Percentiles rank a stretch among this genome's conserved stretches.
phyloP scores from a whole-genome alignment of 768 basidiomycete species.

The Psilocybe cubensis region DNA sequence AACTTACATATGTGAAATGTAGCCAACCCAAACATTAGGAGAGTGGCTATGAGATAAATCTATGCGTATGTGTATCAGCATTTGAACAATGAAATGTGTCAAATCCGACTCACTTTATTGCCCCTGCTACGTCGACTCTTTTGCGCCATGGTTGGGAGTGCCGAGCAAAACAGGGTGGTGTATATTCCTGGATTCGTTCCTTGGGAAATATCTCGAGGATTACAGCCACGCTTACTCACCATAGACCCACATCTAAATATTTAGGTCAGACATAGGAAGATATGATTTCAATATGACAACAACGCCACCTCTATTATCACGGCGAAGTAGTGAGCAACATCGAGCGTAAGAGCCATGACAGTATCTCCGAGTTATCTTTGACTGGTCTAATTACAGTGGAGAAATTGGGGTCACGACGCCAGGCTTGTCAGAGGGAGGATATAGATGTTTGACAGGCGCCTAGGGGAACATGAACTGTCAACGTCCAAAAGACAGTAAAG shows the following conservation, averaged over 20 bases:
- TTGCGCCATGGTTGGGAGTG: neutral
- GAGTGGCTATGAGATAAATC: conserved; percentile 25
- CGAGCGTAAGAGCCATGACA: neutral
- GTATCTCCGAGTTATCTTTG: neutral
- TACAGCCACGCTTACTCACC: neutral
- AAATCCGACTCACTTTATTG: neutral
- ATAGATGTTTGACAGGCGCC: too few relatives aligned
- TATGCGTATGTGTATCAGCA: neutral
- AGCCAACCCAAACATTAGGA: conserved; percentile 27
- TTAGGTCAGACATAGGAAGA: neutral
- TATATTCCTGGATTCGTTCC: neutral
- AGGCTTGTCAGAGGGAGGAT: too few relatives aligned
- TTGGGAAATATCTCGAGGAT: neutral
- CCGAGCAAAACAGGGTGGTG: neutral
- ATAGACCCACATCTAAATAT: neutral
- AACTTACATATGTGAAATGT: conserved; percentile 27
- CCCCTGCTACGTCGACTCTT: neutral
- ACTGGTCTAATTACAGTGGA: too few relatives aligned
- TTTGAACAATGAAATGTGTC: neutral
- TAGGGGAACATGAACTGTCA: too few relatives aligned
- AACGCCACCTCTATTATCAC: neutral
- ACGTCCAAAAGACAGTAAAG: too few relatives aligned
- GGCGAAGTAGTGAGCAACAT: neutral
- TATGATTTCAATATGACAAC: neutral
- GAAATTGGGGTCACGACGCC: too few relatives aligned